These are phyloP conservation scores for Ceratobasidium sp. DNA, from an alignment of 1,284 basidiomycete species.

Conservation along the genomic window DNA sequence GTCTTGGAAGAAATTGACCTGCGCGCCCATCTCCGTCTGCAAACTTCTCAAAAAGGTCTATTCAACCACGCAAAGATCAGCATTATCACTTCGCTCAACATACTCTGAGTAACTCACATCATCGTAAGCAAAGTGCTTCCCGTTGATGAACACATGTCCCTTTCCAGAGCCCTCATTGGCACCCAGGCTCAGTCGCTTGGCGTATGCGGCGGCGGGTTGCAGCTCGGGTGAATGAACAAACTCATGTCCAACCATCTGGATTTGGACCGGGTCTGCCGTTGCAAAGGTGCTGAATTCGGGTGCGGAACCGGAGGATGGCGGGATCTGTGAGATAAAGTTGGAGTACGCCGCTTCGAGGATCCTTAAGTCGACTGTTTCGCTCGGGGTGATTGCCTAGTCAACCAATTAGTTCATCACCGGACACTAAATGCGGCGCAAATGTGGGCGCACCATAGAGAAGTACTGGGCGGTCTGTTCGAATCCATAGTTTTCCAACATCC, in stretches of 20 bases:
- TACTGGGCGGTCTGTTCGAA: constrained; percentile 72
- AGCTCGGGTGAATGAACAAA: constrained; percentile 29
- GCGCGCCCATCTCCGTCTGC: constrained; percentile 72
- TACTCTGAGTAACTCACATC: constrained; percentile 67
- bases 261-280: constrained; percentile 19
- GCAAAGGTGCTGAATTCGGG: constrained; percentile 26
- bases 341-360: constrained; percentile 33
- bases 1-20: constrained; percentile 79
- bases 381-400: constrained; percentile 31
- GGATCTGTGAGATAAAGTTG: constrained; percentile 13
- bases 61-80: constrained; percentile 41
- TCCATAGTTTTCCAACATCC: constrained; percentile 75
- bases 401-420: background rate
- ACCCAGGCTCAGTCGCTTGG: constrained; percentile 62
- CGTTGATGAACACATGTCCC: constrained; percentile 89
- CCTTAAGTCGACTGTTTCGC: constrained; percentile 40
- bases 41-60: constrained; percentile 77
- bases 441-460: constrained; percentile 65
- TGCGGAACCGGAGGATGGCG: constrained; percentile 23
- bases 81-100: background rate
- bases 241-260: constrained; percentile 36
- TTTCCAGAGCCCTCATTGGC: constrained; percentile 41
- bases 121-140: constrained; percentile 78
- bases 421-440: background rate
- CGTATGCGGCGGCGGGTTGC: constrained; percentile 62